phyloP scores from a whole-genome alignment of 1,139 yeast genomes.

The Debaryomycetaceae sp. region DNA sequence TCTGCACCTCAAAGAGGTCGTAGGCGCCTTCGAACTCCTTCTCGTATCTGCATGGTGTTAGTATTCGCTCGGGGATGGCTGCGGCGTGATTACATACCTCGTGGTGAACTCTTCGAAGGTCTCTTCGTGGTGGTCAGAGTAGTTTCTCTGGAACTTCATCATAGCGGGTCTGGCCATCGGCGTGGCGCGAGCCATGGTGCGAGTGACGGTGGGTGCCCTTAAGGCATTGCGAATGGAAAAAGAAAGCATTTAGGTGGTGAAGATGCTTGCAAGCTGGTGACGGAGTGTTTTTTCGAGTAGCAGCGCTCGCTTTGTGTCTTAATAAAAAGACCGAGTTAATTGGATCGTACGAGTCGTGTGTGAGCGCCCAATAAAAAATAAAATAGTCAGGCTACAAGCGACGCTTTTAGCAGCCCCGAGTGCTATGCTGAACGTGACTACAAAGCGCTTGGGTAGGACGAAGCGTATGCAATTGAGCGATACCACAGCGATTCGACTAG shows the following conservation, averaged over 20 bases:
- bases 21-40: slow-evolving; percentile 97
- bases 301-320: slow-evolving; percentile 5
- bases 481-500: too few species aligned
- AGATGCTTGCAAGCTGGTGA: not conserved
- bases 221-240: slow-evolving; percentile 51
- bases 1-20: slow-evolving; percentile 95
- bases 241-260: slow-evolving; percentile 33
- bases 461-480: too few species aligned
- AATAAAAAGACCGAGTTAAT: slow-evolving; percentile 10
- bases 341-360: slow-evolving; percentile 15
- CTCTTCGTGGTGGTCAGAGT: slow-evolving; percentile 82
- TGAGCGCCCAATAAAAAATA: not conserved
- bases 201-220: slow-evolving; percentile 36
- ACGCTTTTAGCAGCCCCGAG: slow-evolving; percentile 3
- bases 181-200: slow-evolving; percentile 20
- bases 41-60: slow-evolving; percentile 60
- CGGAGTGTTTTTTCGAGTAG: slow-evolving; percentile 6
- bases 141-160: slow-evolving; percentile 45
- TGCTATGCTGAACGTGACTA: too few species aligned
- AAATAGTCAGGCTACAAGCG: slow-evolving; percentile 2
- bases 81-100: slow-evolving; percentile 39
- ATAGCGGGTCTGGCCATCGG: slow-evolving; percentile 15
- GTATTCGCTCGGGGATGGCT: too few species aligned
- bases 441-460: too few species aligned
- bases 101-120: slow-evolving; percentile 92